phyloP scores from a whole-genome alignment of 2,329 filamentous ascomycete species.

The Trichoderma polysporum region DNA sequence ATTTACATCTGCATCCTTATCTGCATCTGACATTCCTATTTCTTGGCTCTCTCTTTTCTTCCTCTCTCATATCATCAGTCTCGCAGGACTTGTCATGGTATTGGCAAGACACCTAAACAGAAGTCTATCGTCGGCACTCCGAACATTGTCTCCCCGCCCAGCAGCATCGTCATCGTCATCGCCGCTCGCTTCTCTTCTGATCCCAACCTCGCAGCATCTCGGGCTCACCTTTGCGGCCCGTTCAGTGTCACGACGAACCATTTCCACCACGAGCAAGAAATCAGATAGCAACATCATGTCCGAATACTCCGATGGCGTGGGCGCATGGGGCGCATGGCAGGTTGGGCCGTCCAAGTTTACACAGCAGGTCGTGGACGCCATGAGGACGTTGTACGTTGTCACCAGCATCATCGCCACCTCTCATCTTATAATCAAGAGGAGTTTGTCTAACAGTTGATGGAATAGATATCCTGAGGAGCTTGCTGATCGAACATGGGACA shows the following conservation, averaged over 20 bases:
- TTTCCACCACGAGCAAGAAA: neutral
- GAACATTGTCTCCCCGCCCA: neutral
- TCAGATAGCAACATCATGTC: neutral
- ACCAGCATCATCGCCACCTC: neutral
- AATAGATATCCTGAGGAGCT: slow-evolving; percentile 81
- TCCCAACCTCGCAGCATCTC: neutral
- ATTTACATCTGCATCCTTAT: neutral
- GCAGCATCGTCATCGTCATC: neutral
- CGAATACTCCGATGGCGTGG: slow-evolving; percentile 29
- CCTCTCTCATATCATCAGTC: neutral
- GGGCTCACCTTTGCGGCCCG: neutral
- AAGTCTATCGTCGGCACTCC: neutral
- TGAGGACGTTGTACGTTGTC: slow-evolving; percentile 70
- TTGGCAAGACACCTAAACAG: slow-evolving; percentile 18
- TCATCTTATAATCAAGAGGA: neutral
- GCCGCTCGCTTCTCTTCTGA: neutral
- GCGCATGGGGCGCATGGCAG: slow-evolving; percentile 43
- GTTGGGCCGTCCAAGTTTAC: slow-evolving; percentile 45
- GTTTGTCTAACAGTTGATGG: neutral
- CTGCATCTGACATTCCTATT: neutral
- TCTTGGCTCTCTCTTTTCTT: neutral
- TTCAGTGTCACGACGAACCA: neutral
- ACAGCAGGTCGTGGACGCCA: slow-evolving; percentile 68
- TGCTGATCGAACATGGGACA: slow-evolving; percentile 90
- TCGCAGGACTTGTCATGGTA: slow-evolving; percentile 19